Base-by-base conservation (phyloP, 2,329 filamentous ascomycete species). In the Talaromyces piceae region DNA sequence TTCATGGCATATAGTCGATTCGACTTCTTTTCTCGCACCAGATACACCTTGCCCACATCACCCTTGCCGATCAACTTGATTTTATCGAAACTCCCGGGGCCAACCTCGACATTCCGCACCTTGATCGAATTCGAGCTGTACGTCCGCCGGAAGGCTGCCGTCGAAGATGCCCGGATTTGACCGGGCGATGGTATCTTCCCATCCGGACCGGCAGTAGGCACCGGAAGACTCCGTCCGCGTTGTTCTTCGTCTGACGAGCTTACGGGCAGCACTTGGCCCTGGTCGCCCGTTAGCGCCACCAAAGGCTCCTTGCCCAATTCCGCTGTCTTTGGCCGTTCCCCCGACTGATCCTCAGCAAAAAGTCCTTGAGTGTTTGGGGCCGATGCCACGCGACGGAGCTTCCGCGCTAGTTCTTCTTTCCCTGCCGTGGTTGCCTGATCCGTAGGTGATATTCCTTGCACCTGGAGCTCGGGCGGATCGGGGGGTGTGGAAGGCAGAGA, bases 61-160 rank as follows among this genome's bases (percentile, higher is more conserved):
- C 93, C 93, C 75, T 98, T 98, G 51, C 93, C 93, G 65, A 98
- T 96, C 72, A 98, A 79, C 71, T 98, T 98, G 72, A 98, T 96
- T 81, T 98, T 98, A 77, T 98, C 93, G 63, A 98, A 98, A 67
- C 91, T 97, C 56, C 87, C 79, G 0, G 93, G 93, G 0, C 90
- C 88, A 30, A 98, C 93, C 72, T 98, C 93, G 45, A 98, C 93
- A 67, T 95, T 90, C 62, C 93, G 83, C 59, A 97, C 88, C 73
- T 98, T 98, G 77, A 98, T 98, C 37, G 93, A 97, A 70, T 97
- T 98, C 59, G 91, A 96, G 71, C 93, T 97, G 70, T 98, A 98
- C 2, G 93, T 98, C 67, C 93, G 82, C 63, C 93, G 80, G 73
- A 96, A 98, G 18, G 88, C 83, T 45, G 88, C 77, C 16, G 45